Percentiles rank a stretch among this genome's conserved stretches.
phyloP scores from a whole-genome alignment of 495 filamentous ascomycete genomes.

The Penicillium samsonianum region DNA sequence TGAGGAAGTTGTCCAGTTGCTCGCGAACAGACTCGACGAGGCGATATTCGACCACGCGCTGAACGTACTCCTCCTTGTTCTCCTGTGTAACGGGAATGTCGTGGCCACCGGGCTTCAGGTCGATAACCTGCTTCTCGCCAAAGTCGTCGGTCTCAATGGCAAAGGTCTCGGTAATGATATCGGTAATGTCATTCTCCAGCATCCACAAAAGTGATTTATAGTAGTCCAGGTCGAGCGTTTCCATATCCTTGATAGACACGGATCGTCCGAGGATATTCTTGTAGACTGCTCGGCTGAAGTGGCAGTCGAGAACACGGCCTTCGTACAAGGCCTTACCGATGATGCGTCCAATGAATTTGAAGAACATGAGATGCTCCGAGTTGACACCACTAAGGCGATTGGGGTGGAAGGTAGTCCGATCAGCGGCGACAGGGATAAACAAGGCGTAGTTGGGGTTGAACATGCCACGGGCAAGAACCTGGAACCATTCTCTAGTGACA shows the following conservation, averaged over 20 bases:
- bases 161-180: conserved; percentile 97
- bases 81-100: conserved; percentile 95
- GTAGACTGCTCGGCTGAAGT: conserved; percentile 98
- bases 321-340: conserved; percentile 99
- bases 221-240: conserved; percentile 96
- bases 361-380: conserved; percentile 93
- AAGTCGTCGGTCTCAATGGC: conserved; percentile 91
- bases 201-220: conserved; percentile 99
- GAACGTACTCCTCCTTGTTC: conserved; percentile 97
- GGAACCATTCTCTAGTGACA: conserved; percentile 99
- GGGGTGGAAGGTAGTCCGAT: conserved; percentile 97
- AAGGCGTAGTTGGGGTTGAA: conserved; percentile 98
- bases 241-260: conserved; percentile 99
- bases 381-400: conserved; percentile 93
- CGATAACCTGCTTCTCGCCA: conserved; percentile 81
- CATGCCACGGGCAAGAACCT: conserved; percentile 96
- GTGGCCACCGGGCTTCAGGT: conserved; percentile 81
- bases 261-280: conserved; percentile 93
- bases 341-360: conserved; percentile 98
- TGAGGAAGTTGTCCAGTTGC: conserved; percentile 93
- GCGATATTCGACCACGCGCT: conserved; percentile 89
- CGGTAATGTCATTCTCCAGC: conserved; percentile 98
- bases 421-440: conserved; percentile 95
- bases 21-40: conserved; percentile 87
- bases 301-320: conserved; percentile 92